Evolutionary conservation across 768 basidiomycete genomes (phyloP).

Genomic region (Tubosaeta sp.): DNA sequence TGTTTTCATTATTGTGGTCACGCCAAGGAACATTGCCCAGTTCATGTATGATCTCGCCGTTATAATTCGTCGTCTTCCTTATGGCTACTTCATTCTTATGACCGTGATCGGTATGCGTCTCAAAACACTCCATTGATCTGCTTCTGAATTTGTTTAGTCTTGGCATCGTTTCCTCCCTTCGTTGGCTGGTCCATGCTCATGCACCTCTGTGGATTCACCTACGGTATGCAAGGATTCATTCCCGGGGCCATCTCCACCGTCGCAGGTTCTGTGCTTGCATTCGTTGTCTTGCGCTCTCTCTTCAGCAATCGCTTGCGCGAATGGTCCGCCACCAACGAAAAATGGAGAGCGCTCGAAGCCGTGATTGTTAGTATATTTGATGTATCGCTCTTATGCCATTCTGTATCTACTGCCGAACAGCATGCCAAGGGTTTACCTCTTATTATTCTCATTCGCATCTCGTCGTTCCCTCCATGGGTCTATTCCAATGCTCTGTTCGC

Average conservation of each 20-base stretch:
- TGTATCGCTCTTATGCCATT: background rate
- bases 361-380: conserved; percentile 53
- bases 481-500: conserved; percentile 82
- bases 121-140: conserved; percentile 51
- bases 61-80: conserved; percentile 50
- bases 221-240: conserved; percentile 72
- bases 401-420: conserved; percentile 32
- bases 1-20: conserved; percentile 45
- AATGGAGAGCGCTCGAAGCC: conserved; percentile 74
- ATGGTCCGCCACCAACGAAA: conserved; percentile 61
- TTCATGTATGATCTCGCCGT: conserved; percentile 65
- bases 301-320: conserved; percentile 52
- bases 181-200: conserved; percentile 32
- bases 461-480: conserved; percentile 84
- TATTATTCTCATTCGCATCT: conserved; percentile 76
- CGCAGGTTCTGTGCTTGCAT: conserved; percentile 58
- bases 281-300: conserved; percentile 54
- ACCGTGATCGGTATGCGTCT: conserved; percentile 52
- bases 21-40: conserved; percentile 66
- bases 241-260: conserved; percentile 61
- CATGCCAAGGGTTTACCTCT: conserved; percentile 73
- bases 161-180: conserved; percentile 31
- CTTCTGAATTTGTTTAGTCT: conserved; percentile 18
- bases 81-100: conserved; percentile 60
- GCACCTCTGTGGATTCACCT: conserved; percentile 78